phyloP scores from a whole-genome alignment of 2,329 filamentous ascomycete genomes.

The Zymoseptoria ardabiliae region DNA sequence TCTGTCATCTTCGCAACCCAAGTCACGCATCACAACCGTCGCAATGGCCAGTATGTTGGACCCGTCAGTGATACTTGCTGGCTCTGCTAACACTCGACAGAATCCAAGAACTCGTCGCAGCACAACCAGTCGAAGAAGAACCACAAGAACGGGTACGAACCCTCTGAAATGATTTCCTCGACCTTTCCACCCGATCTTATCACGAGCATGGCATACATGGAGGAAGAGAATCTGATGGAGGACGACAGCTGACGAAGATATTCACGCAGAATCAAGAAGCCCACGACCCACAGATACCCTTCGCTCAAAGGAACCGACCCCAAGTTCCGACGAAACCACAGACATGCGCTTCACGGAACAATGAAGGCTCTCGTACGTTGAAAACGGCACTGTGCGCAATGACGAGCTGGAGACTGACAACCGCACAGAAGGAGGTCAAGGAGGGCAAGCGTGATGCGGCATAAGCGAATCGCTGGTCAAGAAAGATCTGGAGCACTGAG shows the following conservation, averaged over 20 bases:
- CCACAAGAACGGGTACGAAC: constrained; percentile 92
- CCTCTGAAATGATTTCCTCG: constrained; percentile 1
- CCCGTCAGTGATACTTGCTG: constrained; percentile 6
- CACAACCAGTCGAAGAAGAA: constrained; percentile 98
- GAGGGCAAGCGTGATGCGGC: constrained; percentile 89
- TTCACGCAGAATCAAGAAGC: constrained; percentile 90
- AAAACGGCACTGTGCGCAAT: background rate
- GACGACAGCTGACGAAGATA: constrained; percentile 7
- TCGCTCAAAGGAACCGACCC: constrained; percentile 98
- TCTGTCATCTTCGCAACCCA: background rate
- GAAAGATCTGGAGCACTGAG: constrained; percentile 13
- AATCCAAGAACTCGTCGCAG: constrained; percentile 99
- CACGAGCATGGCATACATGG: background rate
- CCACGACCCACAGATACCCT: constrained; percentile 97
- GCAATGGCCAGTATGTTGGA: constrained; percentile 62
- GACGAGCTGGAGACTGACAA: constrained; percentile 20
- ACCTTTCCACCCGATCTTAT: background rate
- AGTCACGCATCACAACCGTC: constrained; percentile 25
- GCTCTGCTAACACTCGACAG: constrained; percentile 42
- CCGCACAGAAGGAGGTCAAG: constrained; percentile 82
- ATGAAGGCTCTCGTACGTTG: constrained; percentile 87
- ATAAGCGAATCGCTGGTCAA: constrained; percentile 43
- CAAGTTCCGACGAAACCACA: constrained; percentile 99
- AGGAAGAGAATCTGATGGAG: background rate
- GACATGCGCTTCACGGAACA: constrained; percentile 98